phyloP scores from a whole-genome alignment of 805 yeast species.

The Yamadazyma kitorensis region DNA sequence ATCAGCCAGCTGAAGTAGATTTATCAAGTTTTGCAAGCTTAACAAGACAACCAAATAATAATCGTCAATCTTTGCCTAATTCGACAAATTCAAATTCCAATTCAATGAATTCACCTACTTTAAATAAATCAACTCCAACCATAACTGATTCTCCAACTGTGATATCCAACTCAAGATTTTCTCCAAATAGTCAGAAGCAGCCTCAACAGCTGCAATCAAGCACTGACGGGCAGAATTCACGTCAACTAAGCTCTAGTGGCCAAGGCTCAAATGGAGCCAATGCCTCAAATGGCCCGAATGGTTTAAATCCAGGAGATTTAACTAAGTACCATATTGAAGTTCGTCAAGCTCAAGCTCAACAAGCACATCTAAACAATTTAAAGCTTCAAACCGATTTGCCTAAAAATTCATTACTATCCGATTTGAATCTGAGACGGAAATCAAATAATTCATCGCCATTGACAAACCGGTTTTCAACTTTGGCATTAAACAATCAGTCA shows the following conservation, averaged over 20 bases:
- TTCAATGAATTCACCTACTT: neutral
- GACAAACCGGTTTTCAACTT: conserved; percentile 1
- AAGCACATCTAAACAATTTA: conserved; percentile 12
- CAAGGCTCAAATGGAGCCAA: conserved; percentile 1
- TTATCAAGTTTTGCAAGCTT: conserved; percentile 42
- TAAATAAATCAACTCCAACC: conserved; percentile 1
- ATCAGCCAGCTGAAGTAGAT: conserved; percentile 47
- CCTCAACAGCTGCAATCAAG: neutral
- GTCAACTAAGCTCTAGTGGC: too few species aligned
- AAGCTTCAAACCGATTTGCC: conserved; percentile 3
- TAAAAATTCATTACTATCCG: conserved; percentile 9
- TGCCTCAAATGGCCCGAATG: conserved; percentile 11
- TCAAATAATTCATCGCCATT: conserved; percentile 9
- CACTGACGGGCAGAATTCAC: too few species aligned
- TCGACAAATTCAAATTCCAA: conserved; percentile 1
- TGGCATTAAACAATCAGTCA: neutral
- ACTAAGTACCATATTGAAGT: conserved; percentile 18
- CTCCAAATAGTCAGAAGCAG: neutral
- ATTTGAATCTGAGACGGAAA: conserved; percentile 20
- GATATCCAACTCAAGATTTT: conserved; percentile 3
- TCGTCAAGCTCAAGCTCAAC: too few species aligned
- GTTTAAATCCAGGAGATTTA: too few species aligned
- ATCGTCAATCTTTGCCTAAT: too few species aligned
- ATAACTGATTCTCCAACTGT: conserved; percentile 2
- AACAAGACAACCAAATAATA: conserved; percentile 38